Evolutionary conservation across 2,329 filamentous ascomycete species (phyloP).

Genomic region (Xylariaceae sp.): DNA sequence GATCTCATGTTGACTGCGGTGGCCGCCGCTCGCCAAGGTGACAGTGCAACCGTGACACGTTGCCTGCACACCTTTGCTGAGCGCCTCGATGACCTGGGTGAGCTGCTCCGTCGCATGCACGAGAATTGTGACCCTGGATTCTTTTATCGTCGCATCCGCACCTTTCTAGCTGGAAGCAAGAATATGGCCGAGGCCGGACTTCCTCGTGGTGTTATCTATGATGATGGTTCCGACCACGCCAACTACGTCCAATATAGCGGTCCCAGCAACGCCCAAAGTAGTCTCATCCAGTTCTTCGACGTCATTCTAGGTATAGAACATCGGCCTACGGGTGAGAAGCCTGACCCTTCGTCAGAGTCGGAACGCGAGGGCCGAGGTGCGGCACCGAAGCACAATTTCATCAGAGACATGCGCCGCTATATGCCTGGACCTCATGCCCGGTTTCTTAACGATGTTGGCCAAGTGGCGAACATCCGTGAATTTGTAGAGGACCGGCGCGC

Average conservation of each 20-base stretch:
- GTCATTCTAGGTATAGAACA: slow-evolving; percentile 86
- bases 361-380: slow-evolving; percentile 38
- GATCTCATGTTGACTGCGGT: slow-evolving; percentile 88
- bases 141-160: slow-evolving; percentile 95
- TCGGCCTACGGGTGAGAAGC: slow-evolving; percentile 76
- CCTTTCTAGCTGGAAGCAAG: slow-evolving; percentile 92
- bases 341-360: slow-evolving; percentile 37
- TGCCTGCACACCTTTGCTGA: slow-evolving; percentile 82
- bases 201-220: slow-evolving; percentile 82
- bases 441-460: slow-evolving; percentile 76
- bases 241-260: slow-evolving; percentile 82
- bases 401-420: slow-evolving; percentile 93
- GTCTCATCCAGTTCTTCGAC: slow-evolving; percentile 96
- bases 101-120: slow-evolving; percentile 81
- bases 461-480: slow-evolving; percentile 79
- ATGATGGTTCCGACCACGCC: slow-evolving; percentile 65
- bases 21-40: slow-evolving; percentile 66
- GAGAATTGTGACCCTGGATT: slow-evolving; percentile 91
- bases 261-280: slow-evolving; percentile 95
- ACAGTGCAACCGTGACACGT: slow-evolving; percentile 67
- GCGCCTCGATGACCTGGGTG: slow-evolving; percentile 77
- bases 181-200: slow-evolving; percentile 96
- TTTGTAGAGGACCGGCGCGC: slow-evolving; percentile 63
- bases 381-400: slow-evolving; percentile 75
- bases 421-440: slow-evolving; percentile 92